Conservation (phyloP, 2,329 filamentous ascomycete species). For the Cladosporium sp. region DNA sequence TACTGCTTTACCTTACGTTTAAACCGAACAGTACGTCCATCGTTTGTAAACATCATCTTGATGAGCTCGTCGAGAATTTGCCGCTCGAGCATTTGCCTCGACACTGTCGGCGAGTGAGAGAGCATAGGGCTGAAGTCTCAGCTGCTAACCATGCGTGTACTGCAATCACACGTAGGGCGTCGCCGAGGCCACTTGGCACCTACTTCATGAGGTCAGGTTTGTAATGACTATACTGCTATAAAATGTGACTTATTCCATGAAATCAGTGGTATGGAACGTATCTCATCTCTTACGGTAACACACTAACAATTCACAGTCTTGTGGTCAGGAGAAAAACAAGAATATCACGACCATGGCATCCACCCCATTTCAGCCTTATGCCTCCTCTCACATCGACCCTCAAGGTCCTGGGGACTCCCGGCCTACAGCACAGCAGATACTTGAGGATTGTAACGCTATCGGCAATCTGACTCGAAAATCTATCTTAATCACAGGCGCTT, state of each 20-base stretch:
- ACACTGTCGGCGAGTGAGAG: neutral
- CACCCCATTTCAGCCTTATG: neutral
- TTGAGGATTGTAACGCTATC: neutral
- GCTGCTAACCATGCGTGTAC: neutral
- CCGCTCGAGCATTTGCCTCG: neutral
- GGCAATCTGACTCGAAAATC: neutral
- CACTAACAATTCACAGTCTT: neutral
- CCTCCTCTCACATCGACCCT: neutral
- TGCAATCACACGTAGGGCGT: neutral
- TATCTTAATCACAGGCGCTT: neutral
- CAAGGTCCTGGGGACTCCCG: neutral
- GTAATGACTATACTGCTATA: neutral
- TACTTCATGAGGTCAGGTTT: neutral
- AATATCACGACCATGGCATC: neutral
- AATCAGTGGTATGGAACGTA: neutral
- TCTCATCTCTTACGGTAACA: neutral
- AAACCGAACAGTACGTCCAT: neutral
- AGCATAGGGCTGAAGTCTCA: neutral
- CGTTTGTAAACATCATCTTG: neutral
- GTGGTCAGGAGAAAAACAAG: neutral
- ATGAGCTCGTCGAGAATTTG: neutral
- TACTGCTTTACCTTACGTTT: neutral
- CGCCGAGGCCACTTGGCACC: neutral
- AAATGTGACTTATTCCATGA: neutral
- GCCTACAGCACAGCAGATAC: neutral